Evolutionary conservation across 2,329 filamentous ascomycete species (phyloP).

Genomic region (Bipolaris oryzae): DNA sequence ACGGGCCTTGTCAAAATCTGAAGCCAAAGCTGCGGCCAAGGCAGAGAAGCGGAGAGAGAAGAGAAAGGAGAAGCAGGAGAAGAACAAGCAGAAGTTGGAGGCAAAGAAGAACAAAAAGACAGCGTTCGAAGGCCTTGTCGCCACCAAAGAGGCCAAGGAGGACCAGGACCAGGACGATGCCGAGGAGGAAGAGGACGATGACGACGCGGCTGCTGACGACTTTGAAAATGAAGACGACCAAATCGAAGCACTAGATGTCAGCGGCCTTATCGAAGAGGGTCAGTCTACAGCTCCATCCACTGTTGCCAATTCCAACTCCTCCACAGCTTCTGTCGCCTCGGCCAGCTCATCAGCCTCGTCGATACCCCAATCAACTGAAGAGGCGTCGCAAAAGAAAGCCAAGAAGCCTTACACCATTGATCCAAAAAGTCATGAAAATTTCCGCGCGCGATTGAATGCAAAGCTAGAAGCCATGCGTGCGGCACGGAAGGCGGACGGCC

Average conservation of each 20-base stretch:
- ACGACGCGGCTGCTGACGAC: slow-evolving; percentile 29
- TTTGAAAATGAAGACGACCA: slow-evolving; percentile 38
- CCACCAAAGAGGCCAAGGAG: slow-evolving; percentile 30
- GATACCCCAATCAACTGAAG: slow-evolving; percentile 43
- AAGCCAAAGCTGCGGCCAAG: slow-evolving; percentile 50
- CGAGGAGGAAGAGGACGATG: slow-evolving; percentile 29
- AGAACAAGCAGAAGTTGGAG: slow-evolving; percentile 47
- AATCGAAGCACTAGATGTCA: slow-evolving; percentile 45
- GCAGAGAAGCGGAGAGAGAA: slow-evolving; percentile 54
- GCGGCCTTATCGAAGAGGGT: slow-evolving; percentile 46
- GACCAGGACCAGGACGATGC: slow-evolving; percentile 29
- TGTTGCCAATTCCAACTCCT: slow-evolving; percentile 44
- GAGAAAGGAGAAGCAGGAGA: slow-evolving; percentile 54
- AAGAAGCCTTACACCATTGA: slow-evolving; percentile 42
- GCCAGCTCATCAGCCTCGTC: slow-evolving; percentile 57
- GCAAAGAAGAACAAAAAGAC: slow-evolving; percentile 38
- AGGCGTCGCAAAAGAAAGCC: slow-evolving; percentile 34
- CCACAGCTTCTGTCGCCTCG: slow-evolving; percentile 49
- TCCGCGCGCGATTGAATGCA: slow-evolving; percentile 79
- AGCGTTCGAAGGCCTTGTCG: slow-evolving; percentile 37
- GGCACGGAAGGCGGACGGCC: slow-evolving; percentile 83
- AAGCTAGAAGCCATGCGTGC: slow-evolving; percentile 85
- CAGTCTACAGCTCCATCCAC: slow-evolving; percentile 43
- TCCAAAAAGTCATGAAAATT: slow-evolving; percentile 67
- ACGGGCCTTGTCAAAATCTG: slow-evolving; percentile 45